Conservation (phyloP, 2,329 filamentous ascomycete genomes). For the Diaporthe eres region DNA sequence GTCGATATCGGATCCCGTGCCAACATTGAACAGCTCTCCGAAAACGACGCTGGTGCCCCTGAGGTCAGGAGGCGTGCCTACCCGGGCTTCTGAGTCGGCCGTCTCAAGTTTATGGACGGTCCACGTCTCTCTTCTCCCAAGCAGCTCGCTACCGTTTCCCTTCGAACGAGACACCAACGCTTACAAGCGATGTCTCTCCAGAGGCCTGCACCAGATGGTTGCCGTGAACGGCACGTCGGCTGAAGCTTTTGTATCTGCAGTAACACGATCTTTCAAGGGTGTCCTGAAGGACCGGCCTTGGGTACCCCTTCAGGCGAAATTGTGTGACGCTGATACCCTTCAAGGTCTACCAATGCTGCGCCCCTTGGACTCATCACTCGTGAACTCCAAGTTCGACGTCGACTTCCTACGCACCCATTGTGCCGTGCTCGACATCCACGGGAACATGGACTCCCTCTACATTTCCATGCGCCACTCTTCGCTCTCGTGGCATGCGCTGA, state of each 20-base stretch:
- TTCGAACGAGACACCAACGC: slow-evolving; percentile 74
- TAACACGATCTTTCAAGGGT: slow-evolving; percentile 63
- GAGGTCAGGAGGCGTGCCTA: slow-evolving; percentile 46
- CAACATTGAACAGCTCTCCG: slow-evolving; percentile 1
- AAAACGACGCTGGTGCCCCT: slow-evolving; percentile 7
- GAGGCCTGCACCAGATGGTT: slow-evolving; percentile 71
- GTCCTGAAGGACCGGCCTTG: slow-evolving; percentile 66
- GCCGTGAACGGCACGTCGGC: slow-evolving; percentile 65
- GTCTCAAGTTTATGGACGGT: slow-evolving; percentile 67
- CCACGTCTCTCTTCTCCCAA: slow-evolving; percentile 71
- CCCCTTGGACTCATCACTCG: slow-evolving; percentile 61
- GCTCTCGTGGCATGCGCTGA: slow-evolving; percentile 69
- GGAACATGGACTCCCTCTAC: slow-evolving; percentile 71
- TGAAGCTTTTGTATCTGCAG: slow-evolving; percentile 63
- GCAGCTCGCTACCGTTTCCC: slow-evolving; percentile 67
- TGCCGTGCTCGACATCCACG: slow-evolving; percentile 67
- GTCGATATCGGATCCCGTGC: slow-evolving; percentile 39
- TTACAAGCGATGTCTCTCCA: slow-evolving; percentile 73
- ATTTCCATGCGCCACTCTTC: slow-evolving; percentile 69
- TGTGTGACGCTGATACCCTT: slow-evolving; percentile 68
- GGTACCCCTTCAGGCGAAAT: slow-evolving; percentile 71
- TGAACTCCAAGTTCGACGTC: slow-evolving; percentile 60
- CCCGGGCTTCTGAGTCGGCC: slow-evolving; percentile 43
- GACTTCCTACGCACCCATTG: slow-evolving; percentile 68
- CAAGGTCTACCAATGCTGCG: slow-evolving; percentile 72